phyloP scores from a whole-genome alignment of 2,329 filamentous ascomycete species.

The Sphaerulina populicola region DNA sequence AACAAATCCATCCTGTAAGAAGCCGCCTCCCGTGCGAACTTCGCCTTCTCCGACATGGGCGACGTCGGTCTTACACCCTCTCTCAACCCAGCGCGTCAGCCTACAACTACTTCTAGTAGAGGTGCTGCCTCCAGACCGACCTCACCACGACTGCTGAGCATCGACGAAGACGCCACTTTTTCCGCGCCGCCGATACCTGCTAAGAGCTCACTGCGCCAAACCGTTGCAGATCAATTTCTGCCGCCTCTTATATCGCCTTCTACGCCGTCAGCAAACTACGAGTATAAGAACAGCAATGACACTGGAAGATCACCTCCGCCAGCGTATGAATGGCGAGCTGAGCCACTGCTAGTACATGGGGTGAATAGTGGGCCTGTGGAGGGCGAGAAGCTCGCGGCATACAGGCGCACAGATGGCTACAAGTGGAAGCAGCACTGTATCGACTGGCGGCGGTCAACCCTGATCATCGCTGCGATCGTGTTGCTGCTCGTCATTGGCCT shows the following conservation, averaged over 20 bases:
- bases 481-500: slow-evolving; percentile 33
- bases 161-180: background rate
- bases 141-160: background rate
- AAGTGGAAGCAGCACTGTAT: slow-evolving; percentile 13
- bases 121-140: background rate
- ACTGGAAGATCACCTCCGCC: slow-evolving; percentile 22
- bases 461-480: slow-evolving; percentile 33
- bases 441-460: slow-evolving; percentile 37
- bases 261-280: background rate
- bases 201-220: slow-evolving; percentile 17
- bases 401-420: slow-evolving; percentile 18
- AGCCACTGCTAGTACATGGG: slow-evolving; percentile 10
- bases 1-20: too few species aligned
- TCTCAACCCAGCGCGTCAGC: background rate
- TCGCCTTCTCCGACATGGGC: slow-evolving; percentile 1
- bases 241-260: background rate
- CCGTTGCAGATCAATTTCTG: slow-evolving; percentile 4
- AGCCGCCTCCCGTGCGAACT: background rate
- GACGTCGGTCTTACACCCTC: background rate
- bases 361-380: slow-evolving; percentile 21
- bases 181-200: slow-evolving; percentile 18
- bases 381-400: slow-evolving; percentile 26
- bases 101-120: background rate
- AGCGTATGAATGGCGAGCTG: slow-evolving; percentile 24
- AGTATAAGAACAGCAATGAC: slow-evolving; percentile 10